Base-by-base conservation (phyloP, 1,139 yeast species). In the Saccharomyces hybrid region DNA sequence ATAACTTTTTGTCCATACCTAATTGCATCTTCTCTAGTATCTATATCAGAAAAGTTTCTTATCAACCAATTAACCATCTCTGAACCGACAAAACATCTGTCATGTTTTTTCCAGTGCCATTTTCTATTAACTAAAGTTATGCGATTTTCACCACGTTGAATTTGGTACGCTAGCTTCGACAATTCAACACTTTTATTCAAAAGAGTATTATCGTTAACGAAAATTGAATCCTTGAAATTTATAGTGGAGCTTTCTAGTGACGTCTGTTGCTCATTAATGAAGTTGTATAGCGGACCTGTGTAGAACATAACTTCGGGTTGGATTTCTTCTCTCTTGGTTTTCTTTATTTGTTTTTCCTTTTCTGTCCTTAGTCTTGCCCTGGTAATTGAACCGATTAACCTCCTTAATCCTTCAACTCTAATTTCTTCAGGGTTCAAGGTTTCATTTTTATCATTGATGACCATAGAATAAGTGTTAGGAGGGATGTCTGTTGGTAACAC, bases 71-170 rank as follows among this genome's bases (percentile, higher is more conserved):
- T 79, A 0, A 89, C 96, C 60, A 90, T 76, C 57, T 89, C 96
- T 60, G 83, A 82, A 0, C 98, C 98, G 32, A 88, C 71, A 66
- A 93, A 90, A 70, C 96, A 88, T 59, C 85, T 81, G 38, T 78
- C 76, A 68, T 89, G 95, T 9, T 79, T 74, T 59, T 84, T 84
- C 80, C 91, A 84, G 68, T 93, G 98, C 99, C 99, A 93, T 29
- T 84, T 80, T 61, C 98, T 76, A 64, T 90, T 96, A 1, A 81
- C 83, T 49, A 93, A 75, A 7, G 50, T 76, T 73, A 53, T 85
- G 73, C 11, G 90, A 84, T 51, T 73, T 67, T 23, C 77, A 71
- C 51, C 88, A 75, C 64, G 55, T 49, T 87, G 96, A 53, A 91
- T 68, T 55, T 85, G 90, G 4, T 73, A 72, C 0, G 93, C 87